phyloP scores from a whole-genome alignment of 129 eudicot genomes.

The Flaveria ramosissima region DNA sequence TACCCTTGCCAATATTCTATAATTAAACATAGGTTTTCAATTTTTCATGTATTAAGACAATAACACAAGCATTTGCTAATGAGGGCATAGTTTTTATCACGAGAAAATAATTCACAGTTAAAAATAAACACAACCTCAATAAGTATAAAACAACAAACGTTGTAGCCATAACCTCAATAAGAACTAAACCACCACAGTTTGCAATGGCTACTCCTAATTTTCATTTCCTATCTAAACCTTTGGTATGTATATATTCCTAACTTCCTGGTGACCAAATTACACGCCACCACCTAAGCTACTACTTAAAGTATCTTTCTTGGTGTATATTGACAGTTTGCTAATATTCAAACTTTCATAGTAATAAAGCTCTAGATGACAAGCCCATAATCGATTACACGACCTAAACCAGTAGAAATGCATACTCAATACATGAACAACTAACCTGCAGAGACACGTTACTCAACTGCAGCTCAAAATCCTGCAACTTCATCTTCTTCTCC shows the following conservation, averaged over 20 bases:
- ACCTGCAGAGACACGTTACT: conserved; percentile 79
- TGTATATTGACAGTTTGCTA: not conserved
- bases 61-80: not conserved
- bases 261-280: conserved; percentile 14
- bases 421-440: conserved; percentile 4
- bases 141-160: not conserved
- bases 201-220: not conserved
- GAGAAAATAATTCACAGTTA: not conserved
- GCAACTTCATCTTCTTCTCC: conserved; percentile 71
- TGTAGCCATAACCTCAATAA: not conserved
- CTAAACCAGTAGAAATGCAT: conserved; percentile 7
- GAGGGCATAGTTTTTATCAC: not conserved
- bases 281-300: not conserved
- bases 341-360: not conserved
- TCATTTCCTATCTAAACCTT: not conserved
- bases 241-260: not conserved
- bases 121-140: not conserved
- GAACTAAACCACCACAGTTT: not conserved
- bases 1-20: not conserved
- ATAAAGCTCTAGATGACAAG: conserved; percentile 3
- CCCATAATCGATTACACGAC: conserved; percentile 10
- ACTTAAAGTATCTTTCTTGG: not conserved
- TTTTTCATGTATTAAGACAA: not conserved
- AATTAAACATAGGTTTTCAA: not conserved
- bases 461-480: conserved; percentile 71